Base-by-base conservation (phyloP, 2,329 filamentous ascomycete species). In the Zasmidium angulare region DNA sequence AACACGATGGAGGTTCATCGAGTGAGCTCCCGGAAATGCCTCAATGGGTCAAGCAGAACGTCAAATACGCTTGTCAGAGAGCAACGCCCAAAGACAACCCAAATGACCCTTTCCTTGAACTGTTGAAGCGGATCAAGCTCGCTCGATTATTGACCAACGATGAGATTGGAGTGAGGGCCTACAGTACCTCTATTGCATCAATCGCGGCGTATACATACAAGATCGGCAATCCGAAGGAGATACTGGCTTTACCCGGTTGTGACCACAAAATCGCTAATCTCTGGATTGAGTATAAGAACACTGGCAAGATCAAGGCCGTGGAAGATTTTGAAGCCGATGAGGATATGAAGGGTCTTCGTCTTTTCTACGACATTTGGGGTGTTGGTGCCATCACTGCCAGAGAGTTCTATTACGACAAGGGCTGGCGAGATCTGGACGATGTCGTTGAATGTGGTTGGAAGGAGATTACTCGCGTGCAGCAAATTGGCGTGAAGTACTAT, bases 401-500 rank as follows among this genome's bases (percentile, higher is more conserved):
- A 17, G 85, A 93, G 1, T 96, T 96, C 68, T 95, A 93, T 73
- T 85, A 83, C 67, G 82, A 85, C 17, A 86, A 85, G 62, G 80
- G 90, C 24, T 97, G 91, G 90, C 82, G 85, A 60, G 89, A 95
- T 60, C 79, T 96, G 0, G 91, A 97, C 68, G 93, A 98, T 68
- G 79, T 98, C 2, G 81, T 96, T 46, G 89, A 96, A 69, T 83
- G 86, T 68, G 92, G 90, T 11, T 98, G 93, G 93, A 72, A 79
- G 20, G 80, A 75, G 0, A 79, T 98, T 1, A 88, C 82, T 0
- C 86, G 92, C 12, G 89, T 91, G 1, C 93, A 97, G 74, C 92
- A 98, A 72, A 96, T 98, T 56, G 93, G 95, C 0, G 80, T 97
- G 48, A 98, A 98, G 72, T 97, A 87, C 75, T 96, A 96, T 72